Base-by-base conservation (phyloP, 306 rosid species). In the Alnus glutinosa region DNA sequence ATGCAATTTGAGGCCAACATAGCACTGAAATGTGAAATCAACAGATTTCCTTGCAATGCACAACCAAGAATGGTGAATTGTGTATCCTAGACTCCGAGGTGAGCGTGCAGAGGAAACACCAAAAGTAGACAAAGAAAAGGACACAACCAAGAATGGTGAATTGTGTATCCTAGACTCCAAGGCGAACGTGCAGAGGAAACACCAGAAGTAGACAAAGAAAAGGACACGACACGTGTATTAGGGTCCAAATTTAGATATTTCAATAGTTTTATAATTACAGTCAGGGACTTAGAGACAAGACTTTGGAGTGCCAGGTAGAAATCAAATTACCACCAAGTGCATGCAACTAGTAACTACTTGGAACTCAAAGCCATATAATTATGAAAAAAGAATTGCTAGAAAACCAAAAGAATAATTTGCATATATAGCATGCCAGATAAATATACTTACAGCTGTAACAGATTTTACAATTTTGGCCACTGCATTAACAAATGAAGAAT, bases 401-500 rank as follows among this genome's bases (percentile, higher is more conserved):
- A 50, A 69, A 64, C n/a, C 15, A 34, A 16, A 63, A 68, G 73
- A 71, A 80, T 77, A 50, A 70, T 77, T 66, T 14, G 48, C 63
- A 4, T 39, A 66, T 15, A 23, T 66, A 64, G 74, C 28, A 55
- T 67, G 73, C 57, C 59, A 5, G 8, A 71, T 69, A 70, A 72
- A 50, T 70, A 74, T 76, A 90, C 98, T 90, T 89, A 91, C 98
- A 76, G 89, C 92, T 86, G 96, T 75, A 82, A 95, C 89, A 8
- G 98, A 90, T 83, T 95, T 93, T 70, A 95, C 85, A 63, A 93
- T 90, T 84, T 88, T 87, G 78, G 94, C 77, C 79, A 95, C 85
- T 88, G 87, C 87, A 77, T 82, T 88, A 81, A 90, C 88, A 71
- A 95, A 95, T 64, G 98, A 81, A 80, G 96, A 75, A 84, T 93